phyloP scores from a whole-genome alignment of 331 rosid species.

The Acacia pycnantha region DNA sequence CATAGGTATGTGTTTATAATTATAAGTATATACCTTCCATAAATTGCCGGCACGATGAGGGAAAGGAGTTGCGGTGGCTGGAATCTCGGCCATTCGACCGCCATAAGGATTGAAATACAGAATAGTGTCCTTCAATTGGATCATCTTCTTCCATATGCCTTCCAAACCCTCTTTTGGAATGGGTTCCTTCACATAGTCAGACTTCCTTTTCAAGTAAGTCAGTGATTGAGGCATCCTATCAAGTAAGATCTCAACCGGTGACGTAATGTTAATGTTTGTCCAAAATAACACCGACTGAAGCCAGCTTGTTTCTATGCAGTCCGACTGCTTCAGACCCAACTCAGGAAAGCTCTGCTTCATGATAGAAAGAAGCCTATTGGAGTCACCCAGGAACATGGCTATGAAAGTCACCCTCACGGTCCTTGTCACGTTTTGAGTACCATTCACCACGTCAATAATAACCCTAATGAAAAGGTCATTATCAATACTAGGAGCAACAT shows the following conservation, averaged over 20 bases:
- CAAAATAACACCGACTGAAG: conserved; percentile 1
- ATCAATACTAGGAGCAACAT: conserved; percentile 34
- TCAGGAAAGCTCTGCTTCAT: neutral
- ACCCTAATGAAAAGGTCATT: conserved; percentile 37
- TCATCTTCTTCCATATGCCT: conserved; percentile 24
- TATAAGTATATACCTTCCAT: neutral
- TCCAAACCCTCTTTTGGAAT: conserved; percentile 11
- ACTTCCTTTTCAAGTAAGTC: neutral
- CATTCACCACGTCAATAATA: conserved; percentile 29
- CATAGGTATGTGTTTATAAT: too few relatives aligned
- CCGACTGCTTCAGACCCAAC: neutral
- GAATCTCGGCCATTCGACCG: neutral
- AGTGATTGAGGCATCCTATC: neutral
- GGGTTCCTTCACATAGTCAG: conserved; percentile 19
- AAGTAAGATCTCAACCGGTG: neutral
- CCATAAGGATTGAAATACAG: conserved; percentile 3
- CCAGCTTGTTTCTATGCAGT: conserved; percentile 25
- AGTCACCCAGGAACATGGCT: conserved; percentile 14
- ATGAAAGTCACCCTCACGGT: neutral
- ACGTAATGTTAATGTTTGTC: neutral
- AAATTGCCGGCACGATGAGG: conserved; percentile 10
- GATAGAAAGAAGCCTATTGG: neutral
- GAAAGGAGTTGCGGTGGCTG: neutral
- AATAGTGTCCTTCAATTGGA: neutral
- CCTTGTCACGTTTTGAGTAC: neutral